Conservation (phyloP, 805 yeast species). For the Candida maris region DNA sequence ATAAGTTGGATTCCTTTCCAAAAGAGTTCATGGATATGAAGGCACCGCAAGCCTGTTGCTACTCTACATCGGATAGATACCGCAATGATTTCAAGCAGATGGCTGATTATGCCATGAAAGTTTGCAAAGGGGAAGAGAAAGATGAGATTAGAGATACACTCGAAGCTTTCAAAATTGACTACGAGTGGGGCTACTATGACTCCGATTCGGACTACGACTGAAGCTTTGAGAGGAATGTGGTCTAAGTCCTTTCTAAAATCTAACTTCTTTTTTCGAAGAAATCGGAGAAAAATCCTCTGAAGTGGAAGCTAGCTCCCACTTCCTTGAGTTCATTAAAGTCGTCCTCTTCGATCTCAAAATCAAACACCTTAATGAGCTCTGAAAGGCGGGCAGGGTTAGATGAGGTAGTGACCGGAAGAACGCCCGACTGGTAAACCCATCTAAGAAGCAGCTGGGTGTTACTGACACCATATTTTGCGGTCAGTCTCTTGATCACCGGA, state of each 20-base stretch:
- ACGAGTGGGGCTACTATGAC: slow-evolving; percentile 49
- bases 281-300: slow-evolving; percentile 22
- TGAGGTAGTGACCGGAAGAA: slow-evolving; percentile 74
- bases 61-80: slow-evolving; percentile 25
- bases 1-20: slow-evolving; percentile 33
- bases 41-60: slow-evolving; percentile 11
- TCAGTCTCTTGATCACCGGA: slow-evolving; percentile 36
- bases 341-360: slow-evolving; percentile 46
- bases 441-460: slow-evolving; percentile 63
- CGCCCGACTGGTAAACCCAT: slow-evolving; percentile 64
- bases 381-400: slow-evolving; percentile 52
- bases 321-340: slow-evolving; percentile 46
- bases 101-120: slow-evolving; percentile 24
- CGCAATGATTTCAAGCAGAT: slow-evolving; percentile 19
- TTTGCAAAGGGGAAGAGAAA: slow-evolving; percentile 43
- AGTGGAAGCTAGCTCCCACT: slow-evolving; percentile 35
- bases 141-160: slow-evolving; percentile 51
- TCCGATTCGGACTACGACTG: slow-evolving; percentile 36
- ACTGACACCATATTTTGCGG: slow-evolving; percentile 56
- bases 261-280: slow-evolving; percentile 17
- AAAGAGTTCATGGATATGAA: slow-evolving; percentile 11
- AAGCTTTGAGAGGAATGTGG: not conserved
- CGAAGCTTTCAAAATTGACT: slow-evolving; percentile 41
- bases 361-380: slow-evolving; percentile 53
- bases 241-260: not conserved